Evolutionary conservation across 2,329 filamentous ascomycete genomes (phyloP).

Genomic region (Neofusicoccum sp.): DNA sequence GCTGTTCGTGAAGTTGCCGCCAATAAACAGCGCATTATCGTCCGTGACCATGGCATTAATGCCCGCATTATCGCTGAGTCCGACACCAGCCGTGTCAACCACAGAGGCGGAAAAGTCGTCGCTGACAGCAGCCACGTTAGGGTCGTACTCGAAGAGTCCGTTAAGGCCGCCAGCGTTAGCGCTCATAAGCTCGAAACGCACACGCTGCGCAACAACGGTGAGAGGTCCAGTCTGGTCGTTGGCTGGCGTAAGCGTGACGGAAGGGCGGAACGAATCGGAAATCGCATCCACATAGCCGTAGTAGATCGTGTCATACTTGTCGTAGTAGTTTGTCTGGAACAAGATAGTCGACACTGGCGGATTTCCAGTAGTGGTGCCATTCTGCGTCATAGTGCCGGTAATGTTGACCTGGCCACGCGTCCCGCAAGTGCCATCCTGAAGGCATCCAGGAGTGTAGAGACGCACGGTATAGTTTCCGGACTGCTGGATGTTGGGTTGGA

Average conservation of each 20-base stretch:
- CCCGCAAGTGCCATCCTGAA: slow-evolving; percentile 72
- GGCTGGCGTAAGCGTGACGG: slow-evolving; percentile 72
- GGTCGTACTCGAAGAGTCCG: slow-evolving; percentile 85
- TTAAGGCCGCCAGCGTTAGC: slow-evolving; percentile 79
- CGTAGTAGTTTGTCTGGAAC: slow-evolving; percentile 90
- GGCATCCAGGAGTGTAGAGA: slow-evolving; percentile 89
- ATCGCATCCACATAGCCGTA: slow-evolving; percentile 78
- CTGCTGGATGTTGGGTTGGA: slow-evolving; percentile 79
- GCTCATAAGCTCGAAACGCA: slow-evolving; percentile 73
- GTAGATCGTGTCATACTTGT: slow-evolving; percentile 95
- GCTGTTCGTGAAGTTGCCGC: slow-evolving; percentile 74
- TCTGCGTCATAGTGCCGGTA: slow-evolving; percentile 65
- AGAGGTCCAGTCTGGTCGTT: slow-evolving; percentile 61
- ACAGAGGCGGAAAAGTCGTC: slow-evolving; percentile 68
- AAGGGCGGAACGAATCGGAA: slow-evolving; percentile 70
- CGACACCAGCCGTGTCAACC: slow-evolving; percentile 72
- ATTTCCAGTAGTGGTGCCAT: slow-evolving; percentile 32
- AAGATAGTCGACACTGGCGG: slow-evolving; percentile 59
- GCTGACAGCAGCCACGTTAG: slow-evolving; percentile 58
- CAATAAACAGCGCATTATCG: slow-evolving; percentile 65
- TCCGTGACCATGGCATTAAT: slow-evolving; percentile 67
- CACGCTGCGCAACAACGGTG: slow-evolving; percentile 83
- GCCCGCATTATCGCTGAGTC: slow-evolving; percentile 64
- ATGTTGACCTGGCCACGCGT: slow-evolving; percentile 80
- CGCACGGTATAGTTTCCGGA: slow-evolving; percentile 90